Percentiles rank a stretch among this genome's conserved stretches.
Evolutionary conservation across 345 rosid genomes (phyloP).

Genomic region (Populus nigra): DNA sequence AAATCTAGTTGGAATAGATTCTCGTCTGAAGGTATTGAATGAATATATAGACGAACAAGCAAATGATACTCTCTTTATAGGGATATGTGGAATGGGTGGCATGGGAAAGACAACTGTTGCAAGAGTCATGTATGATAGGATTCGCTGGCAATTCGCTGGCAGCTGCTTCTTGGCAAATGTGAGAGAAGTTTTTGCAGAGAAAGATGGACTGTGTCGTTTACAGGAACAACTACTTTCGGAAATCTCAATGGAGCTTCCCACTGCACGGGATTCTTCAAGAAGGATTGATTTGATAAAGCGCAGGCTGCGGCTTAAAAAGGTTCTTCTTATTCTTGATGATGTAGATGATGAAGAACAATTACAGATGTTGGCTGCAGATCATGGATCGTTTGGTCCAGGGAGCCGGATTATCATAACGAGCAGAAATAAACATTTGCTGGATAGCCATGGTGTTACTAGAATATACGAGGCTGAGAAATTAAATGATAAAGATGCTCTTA

Average conservation of each 20-base stretch:
- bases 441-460: background rate
- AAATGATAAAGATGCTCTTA: background rate
- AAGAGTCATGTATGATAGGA: background rate
- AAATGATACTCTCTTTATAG: background rate
- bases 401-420: conserved; percentile 21
- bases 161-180: conserved; percentile 14
- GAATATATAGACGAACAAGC: background rate
- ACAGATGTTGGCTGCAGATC: background rate
- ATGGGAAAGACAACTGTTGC: background rate
- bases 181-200: background rate
- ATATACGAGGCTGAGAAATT: background rate
- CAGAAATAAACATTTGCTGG: background rate
- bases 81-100: conserved; percentile 10
- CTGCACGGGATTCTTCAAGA: background rate
- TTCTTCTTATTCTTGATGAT: conserved; percentile 21
- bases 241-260: background rate
- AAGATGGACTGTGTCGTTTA: background rate
- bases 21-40: background rate
- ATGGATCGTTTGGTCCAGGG: conserved; percentile 1
- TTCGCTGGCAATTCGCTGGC: background rate
- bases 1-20: background rate
- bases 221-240: conserved; percentile 6
- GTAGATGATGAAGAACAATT: background rate
- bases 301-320: background rate
- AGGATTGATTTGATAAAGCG: background rate